phyloP scores from a whole-genome alignment of 2,329 filamentous ascomycete genomes.

The Echinosphaeria canescens region DNA sequence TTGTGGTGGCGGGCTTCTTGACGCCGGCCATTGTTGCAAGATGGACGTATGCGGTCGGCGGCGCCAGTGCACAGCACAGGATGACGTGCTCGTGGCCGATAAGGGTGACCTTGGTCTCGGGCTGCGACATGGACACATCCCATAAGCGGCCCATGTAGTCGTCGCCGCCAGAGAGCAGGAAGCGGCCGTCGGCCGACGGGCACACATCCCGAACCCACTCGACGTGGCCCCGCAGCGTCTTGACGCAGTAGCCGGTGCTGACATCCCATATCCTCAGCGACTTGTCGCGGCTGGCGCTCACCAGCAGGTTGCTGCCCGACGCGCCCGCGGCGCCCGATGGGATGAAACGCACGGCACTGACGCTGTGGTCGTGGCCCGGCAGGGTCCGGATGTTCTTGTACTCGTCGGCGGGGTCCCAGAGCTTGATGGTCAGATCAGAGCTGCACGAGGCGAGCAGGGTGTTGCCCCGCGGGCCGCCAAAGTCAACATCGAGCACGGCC shows the following conservation, averaged over 20 bases:
- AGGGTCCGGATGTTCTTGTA: constrained; percentile 92
- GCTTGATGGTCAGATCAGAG: constrained; percentile 78
- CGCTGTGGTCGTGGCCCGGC: constrained; percentile 79
- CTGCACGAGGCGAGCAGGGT: constrained; percentile 66
- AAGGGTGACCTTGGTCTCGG: constrained; percentile 59
- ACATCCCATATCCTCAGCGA: constrained; percentile 83
- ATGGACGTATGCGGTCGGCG: constrained; percentile 55
- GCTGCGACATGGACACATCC: constrained; percentile 50
- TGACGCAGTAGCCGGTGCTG: constrained; percentile 78
- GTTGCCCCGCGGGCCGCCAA: constrained; percentile 62
- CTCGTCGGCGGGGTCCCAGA: constrained; percentile 82
- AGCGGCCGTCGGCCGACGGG: constrained; percentile 66
- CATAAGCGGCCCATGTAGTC: constrained; percentile 68
- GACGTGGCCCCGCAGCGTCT: constrained; percentile 67
- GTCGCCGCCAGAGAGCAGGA: constrained; percentile 61
- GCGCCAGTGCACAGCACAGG: constrained; percentile 74
- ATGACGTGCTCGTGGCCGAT: constrained; percentile 73
- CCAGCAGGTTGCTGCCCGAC: constrained; percentile 70
- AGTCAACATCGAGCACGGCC: constrained; percentile 74
- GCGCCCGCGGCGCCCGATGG: constrained; percentile 60
- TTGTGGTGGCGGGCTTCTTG: constrained; percentile 60
- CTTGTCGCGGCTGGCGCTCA: constrained; percentile 70
- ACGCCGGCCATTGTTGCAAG: constrained; percentile 58
- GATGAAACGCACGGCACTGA: constrained; percentile 75
- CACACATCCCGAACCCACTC: constrained; percentile 85